These are phyloP conservation scores for Metarhizium anisopliae DNA, from an alignment of 2,329 filamentous ascomycete genomes.

Conservation along the genomic window DNA sequence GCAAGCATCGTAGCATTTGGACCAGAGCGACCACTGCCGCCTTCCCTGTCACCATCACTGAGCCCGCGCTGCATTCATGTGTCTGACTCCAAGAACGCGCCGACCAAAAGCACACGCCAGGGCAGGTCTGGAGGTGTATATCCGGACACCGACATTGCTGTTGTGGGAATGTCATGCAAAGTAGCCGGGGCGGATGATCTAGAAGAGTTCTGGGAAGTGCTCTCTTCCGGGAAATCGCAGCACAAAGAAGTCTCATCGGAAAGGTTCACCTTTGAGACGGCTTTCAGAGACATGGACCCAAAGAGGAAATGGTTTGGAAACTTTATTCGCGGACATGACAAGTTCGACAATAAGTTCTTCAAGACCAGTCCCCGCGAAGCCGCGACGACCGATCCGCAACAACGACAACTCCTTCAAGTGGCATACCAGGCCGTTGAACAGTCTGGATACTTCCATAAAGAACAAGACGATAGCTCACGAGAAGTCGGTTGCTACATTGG, in stretches of 20 bases:
- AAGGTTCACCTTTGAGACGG: not conserved
- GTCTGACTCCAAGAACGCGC: not conserved
- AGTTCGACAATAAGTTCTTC: slow-evolving; percentile 33
- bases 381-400: slow-evolving; percentile 29
- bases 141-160: slow-evolving; percentile 18
- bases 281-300: not conserved
- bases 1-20: not conserved
- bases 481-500: slow-evolving; percentile 14
- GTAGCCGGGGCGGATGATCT: slow-evolving; percentile 25
- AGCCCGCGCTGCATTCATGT: slow-evolving; percentile 9
- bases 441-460: slow-evolving; percentile 11
- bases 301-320: slow-evolving; percentile 12
- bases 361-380: slow-evolving; percentile 26
- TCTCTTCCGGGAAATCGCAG: slow-evolving; percentile 8
- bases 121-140: not conserved
- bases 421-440: slow-evolving; percentile 31
- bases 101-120: not conserved
- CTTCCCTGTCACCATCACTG: not conserved
- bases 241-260: slow-evolving; percentile 3
- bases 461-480: not conserved
- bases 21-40: not conserved
- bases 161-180: slow-evolving; percentile 30
- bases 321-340: slow-evolving; percentile 13
- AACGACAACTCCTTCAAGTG: slow-evolving; percentile 26
- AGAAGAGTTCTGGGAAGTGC: slow-evolving; percentile 23